Percentiles rank a stretch among this genome's conserved stretches.
phyloP scores from a whole-genome alignment of 2,329 filamentous ascomycete genomes.

The Neopestalotiopsis sp. region DNA sequence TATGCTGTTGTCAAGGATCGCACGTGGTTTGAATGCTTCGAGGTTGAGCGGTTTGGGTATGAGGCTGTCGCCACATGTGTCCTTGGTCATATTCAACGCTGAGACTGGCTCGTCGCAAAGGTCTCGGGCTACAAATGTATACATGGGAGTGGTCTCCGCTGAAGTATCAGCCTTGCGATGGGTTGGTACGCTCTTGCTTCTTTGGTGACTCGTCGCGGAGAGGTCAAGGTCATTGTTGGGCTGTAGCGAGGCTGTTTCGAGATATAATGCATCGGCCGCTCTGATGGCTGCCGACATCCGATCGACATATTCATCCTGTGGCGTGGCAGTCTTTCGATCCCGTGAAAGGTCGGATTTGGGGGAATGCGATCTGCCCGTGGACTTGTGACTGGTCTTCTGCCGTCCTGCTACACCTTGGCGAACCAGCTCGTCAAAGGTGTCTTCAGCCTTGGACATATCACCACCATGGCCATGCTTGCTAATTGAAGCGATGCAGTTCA shows the following conservation, averaged over 20 bases:
- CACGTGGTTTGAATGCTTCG: background rate
- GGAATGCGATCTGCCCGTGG: background rate
- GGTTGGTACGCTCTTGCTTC: slow-evolving; percentile 57
- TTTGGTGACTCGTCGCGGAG: slow-evolving; percentile 43
- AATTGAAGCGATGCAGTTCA: slow-evolving; percentile 60
- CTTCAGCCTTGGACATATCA: slow-evolving; percentile 54
- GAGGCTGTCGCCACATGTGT: background rate
- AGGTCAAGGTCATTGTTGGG: slow-evolving; percentile 54
- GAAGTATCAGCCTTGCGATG: slow-evolving; percentile 50
- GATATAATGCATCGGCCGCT: slow-evolving; percentile 63
- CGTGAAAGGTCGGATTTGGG: background rate
- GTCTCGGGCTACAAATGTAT: slow-evolving; percentile 48
- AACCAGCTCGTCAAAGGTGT: slow-evolving; percentile 56
- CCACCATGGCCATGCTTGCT: slow-evolving; percentile 57
- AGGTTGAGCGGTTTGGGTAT: background rate
- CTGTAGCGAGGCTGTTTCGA: slow-evolving; percentile 61
- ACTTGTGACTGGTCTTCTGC: background rate
- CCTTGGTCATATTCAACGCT: background rate
- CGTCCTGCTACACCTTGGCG: slow-evolving; percentile 54
- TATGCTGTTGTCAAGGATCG: slow-evolving; percentile 9
- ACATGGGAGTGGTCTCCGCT: slow-evolving; percentile 52
- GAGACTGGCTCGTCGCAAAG: background rate
- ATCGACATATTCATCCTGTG: slow-evolving; percentile 42
- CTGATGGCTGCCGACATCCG: slow-evolving; percentile 62
- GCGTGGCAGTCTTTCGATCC: background rate